Percentiles rank a stretch among this genome's conserved stretches.
These are phyloP conservation scores for Cercospora beticola DNA, from an alignment of 2,329 filamentous ascomycete species.

Conservation along the genomic window DNA sequence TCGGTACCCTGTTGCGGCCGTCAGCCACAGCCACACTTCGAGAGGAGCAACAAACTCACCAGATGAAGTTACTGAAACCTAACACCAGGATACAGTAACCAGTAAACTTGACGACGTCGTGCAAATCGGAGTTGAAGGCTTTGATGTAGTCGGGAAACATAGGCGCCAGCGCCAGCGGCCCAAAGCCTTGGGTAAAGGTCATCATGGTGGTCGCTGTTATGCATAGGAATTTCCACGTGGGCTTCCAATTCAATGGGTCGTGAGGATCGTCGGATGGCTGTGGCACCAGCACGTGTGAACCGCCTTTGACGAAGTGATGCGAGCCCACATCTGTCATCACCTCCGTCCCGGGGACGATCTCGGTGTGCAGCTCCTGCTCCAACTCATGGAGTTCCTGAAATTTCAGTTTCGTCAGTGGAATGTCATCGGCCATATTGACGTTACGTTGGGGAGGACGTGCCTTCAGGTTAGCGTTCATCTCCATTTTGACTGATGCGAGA, in stretches of 20 bases:
- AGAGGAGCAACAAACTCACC: slow-evolving; percentile 41
- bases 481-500: slow-evolving; percentile 16
- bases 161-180: slow-evolving; percentile 56
- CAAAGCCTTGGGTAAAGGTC: slow-evolving; percentile 56
- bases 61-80: slow-evolving; percentile 61
- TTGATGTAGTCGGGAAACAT: slow-evolving; percentile 61
- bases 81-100: slow-evolving; percentile 58
- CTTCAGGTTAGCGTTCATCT: slow-evolving; percentile 25
- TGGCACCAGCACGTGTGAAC: slow-evolving; percentile 51
- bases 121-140: slow-evolving; percentile 49
- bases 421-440: slow-evolving; percentile 13
- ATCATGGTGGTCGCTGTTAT: slow-evolving; percentile 50
- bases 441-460: slow-evolving; percentile 13
- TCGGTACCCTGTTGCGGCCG: slow-evolving; percentile 49
- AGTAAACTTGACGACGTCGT: slow-evolving; percentile 55
- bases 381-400: slow-evolving; percentile 47
- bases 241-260: slow-evolving; percentile 48
- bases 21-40: background rate
- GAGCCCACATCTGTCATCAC: slow-evolving; percentile 61
- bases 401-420: slow-evolving; percentile 20
- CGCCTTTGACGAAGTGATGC: slow-evolving; percentile 63
- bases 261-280: slow-evolving; percentile 49
- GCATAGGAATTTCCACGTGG: slow-evolving; percentile 50
- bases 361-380: slow-evolving; percentile 53
- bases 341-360: slow-evolving; percentile 59